Percentiles rank a stretch among this genome's conserved stretches.
These are phyloP conservation scores for Heterobasidion occidentale DNA, from an alignment of 1,284 basidiomycete species.

Conservation along the genomic window DNA sequence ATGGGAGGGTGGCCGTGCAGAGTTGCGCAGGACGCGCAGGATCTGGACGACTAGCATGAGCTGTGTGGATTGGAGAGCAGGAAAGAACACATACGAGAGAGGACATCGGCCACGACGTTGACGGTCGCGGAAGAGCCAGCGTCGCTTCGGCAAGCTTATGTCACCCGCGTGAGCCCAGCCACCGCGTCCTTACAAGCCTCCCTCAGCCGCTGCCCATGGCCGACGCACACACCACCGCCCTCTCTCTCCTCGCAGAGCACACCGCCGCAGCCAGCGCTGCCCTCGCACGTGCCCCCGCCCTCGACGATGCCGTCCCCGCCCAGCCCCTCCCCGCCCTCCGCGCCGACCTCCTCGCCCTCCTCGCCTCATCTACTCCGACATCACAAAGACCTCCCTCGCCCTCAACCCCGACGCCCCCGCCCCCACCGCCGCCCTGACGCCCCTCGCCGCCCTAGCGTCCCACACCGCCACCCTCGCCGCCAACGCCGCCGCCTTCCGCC, in stretches of 20 bases:
- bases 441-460: constrained; percentile 50
- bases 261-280: constrained; percentile 36
- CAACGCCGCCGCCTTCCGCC: constrained; percentile 45
- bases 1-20: constrained; percentile 15
- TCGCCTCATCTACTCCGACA: constrained; percentile 53
- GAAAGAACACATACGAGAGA: not conserved
- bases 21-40: constrained; percentile 23
- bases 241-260: constrained; percentile 25
- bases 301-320: constrained; percentile 5
- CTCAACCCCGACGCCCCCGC: constrained; percentile 55
- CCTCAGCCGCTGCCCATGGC: constrained; percentile 6
- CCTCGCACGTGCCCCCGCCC: constrained; percentile 16
- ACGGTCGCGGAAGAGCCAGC: not conserved
- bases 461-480: constrained; percentile 50
- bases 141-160: not conserved
- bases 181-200: not conserved
- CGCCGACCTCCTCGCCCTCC: constrained; percentile 51
- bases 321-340: constrained; percentile 31
- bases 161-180: not conserved
- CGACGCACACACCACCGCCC: constrained; percentile 11
- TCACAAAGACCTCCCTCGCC: constrained; percentile 59
- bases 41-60: constrained; percentile 13
- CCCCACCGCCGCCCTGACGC: constrained; percentile 43
- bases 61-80: not conserved
- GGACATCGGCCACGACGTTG: not conserved